Percentiles rank a stretch among this genome's conserved stretches.
Conservation (phyloP, 495 filamentous ascomycete genomes). For the Entonaema liquescens region DNA sequence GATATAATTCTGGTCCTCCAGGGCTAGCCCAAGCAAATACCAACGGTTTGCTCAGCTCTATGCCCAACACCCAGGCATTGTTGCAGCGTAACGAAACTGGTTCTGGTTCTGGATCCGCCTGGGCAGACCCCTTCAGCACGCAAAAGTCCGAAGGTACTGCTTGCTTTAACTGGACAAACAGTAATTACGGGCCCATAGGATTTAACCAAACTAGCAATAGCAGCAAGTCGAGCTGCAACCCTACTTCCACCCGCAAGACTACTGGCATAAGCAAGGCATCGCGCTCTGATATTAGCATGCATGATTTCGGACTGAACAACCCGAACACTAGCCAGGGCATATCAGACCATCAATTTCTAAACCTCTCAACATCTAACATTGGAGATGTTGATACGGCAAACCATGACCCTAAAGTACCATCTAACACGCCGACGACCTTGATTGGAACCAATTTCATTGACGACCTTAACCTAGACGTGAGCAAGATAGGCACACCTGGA, state of each 20-base stretch:
- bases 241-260: conserved; percentile 31
- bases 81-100: conserved; percentile 35
- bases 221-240: conserved; percentile 32
- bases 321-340: conserved; percentile 22
- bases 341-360: conserved; percentile 44
- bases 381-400: conserved; percentile 44
- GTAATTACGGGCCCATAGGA: conserved; percentile 36
- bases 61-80: conserved; percentile 37
- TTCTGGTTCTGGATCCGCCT: conserved; percentile 31
- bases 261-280: conserved; percentile 42
- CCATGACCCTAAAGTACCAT: conserved; percentile 49
- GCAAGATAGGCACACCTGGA: conserved; percentile 34
- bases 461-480: conserved; percentile 38
- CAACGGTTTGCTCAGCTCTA: conserved; percentile 35
- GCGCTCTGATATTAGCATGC: conserved; percentile 52
- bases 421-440: conserved; percentile 51
- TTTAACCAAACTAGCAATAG: conserved; percentile 26
- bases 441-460: conserved; percentile 35
- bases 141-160: conserved; percentile 45
- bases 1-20: conserved; percentile 18
- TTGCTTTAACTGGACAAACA: conserved; percentile 50
- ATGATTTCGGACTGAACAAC: conserved; percentile 47
- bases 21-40: conserved; percentile 31
- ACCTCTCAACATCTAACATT: conserved; percentile 45
- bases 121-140: conserved; percentile 47